phyloP scores from a whole-genome alignment of 23 red algal species.

The Gracilaria gracilis region DNA sequence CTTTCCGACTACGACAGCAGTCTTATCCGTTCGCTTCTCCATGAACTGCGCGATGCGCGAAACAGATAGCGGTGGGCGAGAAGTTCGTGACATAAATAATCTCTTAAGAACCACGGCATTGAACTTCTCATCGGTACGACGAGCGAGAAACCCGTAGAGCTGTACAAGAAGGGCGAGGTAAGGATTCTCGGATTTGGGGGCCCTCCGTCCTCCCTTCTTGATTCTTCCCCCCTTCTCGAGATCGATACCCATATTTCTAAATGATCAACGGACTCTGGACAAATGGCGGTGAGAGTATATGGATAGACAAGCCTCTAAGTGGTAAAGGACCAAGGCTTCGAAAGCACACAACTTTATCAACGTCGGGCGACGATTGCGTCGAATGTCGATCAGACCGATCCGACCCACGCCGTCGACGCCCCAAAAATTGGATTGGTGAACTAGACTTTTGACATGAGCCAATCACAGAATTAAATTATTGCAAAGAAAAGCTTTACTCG shows the following conservation, averaged over 20 bases:
- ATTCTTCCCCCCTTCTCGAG: conserved; percentile 93
- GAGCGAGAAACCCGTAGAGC: conserved; percentile 94
- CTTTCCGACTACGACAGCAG: conserved; percentile 91
- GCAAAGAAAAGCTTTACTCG: too few species aligned
- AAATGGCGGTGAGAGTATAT: not conserved
- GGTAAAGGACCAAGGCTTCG: not conserved
- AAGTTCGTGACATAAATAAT: conserved; percentile 98
- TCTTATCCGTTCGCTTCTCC: conserved; percentile 75
- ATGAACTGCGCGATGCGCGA: conserved; percentile 70
- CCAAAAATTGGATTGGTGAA: too few species aligned
- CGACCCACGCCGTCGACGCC: too few species aligned
- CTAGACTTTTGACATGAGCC: too few species aligned
- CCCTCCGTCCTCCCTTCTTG: conserved; percentile 81
- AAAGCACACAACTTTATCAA: too few species aligned
- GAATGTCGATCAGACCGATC: too few species aligned
- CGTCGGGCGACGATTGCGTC: too few species aligned
- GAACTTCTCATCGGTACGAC: conserved; percentile 92
- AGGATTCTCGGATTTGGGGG: conserved; percentile 90
- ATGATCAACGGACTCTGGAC: not conserved
- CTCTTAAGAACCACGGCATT: conserved; percentile 87
- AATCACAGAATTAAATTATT: too few species aligned
- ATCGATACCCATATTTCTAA: conserved; percentile 92
- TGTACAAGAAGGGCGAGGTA: conserved; percentile 93
- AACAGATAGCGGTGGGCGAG: conserved; percentile 89
- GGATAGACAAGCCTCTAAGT: not conserved